These are phyloP conservation scores for Aspergillus cavernicola DNA, from an alignment of 495 filamentous ascomycete species.

Conservation along the genomic window DNA sequence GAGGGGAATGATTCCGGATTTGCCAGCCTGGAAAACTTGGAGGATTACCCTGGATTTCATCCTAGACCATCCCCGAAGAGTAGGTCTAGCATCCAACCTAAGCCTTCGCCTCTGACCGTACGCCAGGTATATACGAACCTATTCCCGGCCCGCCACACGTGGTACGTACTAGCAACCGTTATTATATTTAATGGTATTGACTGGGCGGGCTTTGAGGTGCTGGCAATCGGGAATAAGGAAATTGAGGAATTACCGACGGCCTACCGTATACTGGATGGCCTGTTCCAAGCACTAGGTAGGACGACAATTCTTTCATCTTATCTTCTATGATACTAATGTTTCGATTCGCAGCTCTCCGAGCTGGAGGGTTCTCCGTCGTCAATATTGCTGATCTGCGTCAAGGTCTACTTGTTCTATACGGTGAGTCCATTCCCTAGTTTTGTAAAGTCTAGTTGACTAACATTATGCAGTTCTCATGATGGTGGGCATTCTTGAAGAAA, in stretches of 20 bases:
- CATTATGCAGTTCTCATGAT: constrained; percentile 69
- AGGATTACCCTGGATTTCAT: constrained; percentile 74
- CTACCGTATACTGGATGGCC: constrained; percentile 66
- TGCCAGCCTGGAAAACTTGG: constrained; percentile 40
- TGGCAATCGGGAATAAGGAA: constrained; percentile 68
- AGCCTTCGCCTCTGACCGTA: neutral
- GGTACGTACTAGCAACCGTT: constrained; percentile 73
- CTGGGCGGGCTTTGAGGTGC: constrained; percentile 76
- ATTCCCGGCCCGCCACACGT: constrained; percentile 72
- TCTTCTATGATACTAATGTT: neutral
- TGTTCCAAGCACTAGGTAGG: constrained; percentile 70
- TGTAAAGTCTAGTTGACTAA: constrained; percentile 11
- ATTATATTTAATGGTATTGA: constrained; percentile 75
- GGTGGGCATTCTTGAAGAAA: constrained; percentile 28
- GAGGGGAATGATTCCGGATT: constrained; percentile 42
- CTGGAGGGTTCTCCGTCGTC: constrained; percentile 82
- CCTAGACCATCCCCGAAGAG: constrained; percentile 71
- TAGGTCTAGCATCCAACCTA: constrained; percentile 21
- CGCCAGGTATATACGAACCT: constrained; percentile 69
- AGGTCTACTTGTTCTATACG: constrained; percentile 71
- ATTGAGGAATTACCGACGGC: constrained; percentile 54
- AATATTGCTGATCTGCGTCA: constrained; percentile 65
- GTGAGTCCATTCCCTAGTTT: constrained; percentile 15
- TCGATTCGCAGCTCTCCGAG: constrained; percentile 65
- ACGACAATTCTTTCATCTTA: neutral